Evolutionary conservation across 2,329 filamentous ascomycete species (phyloP), one percentile per base, ranked within the genome.

Genomic region (Cercospora sp.): DNA sequence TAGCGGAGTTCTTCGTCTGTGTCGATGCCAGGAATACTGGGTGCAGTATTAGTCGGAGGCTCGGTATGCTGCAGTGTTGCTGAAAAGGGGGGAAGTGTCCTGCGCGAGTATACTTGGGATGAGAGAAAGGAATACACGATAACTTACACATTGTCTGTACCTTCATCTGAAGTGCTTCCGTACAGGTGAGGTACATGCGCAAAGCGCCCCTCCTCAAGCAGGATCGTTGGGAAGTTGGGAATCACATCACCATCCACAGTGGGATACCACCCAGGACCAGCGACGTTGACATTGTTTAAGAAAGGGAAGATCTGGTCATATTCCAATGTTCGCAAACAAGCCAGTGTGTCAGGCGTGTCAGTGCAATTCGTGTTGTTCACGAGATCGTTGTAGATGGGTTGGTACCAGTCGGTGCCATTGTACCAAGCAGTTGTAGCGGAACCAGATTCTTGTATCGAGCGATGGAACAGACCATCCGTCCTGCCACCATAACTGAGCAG

Each of bases 131-230:
- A 21, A 21, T 21, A 21, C 2, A 18, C 8, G 2, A n/a, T 2
- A 9, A 37, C 55, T 37, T 59, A 59, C 0, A 82, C 84, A 73
- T 89, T 89, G 1, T 81, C 81, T 0, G 85, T 85, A 4, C 88
- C 90, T 76, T 92, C 90, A 71, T 91, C 89, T 1, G 84, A 85
- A 75, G 90, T 91, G 30, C 84, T 85, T 40, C 90, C 89, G 32
- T 84, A 80, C 6, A 92, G 81, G 49, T 91, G 84, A 1, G 75
- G 73, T 0, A 91, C 86, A 59, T 87, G 83, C 61, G 90, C 85
- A 71, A 91, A 90, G n/a, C 83, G 82, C 58, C 88, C 88, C 5
- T 82, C 76, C 1, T 80, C 78, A 6, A 91, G 79, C 70, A 89
- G 85, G 6, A 83, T 75, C 9, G 84, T 85, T 2, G 83, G 84